Percentiles rank a stretch among this genome's conserved stretches.
phyloP scores from a whole-genome alignment of 169 alveolate genomes.

The Plasmodium vivax region DNA sequence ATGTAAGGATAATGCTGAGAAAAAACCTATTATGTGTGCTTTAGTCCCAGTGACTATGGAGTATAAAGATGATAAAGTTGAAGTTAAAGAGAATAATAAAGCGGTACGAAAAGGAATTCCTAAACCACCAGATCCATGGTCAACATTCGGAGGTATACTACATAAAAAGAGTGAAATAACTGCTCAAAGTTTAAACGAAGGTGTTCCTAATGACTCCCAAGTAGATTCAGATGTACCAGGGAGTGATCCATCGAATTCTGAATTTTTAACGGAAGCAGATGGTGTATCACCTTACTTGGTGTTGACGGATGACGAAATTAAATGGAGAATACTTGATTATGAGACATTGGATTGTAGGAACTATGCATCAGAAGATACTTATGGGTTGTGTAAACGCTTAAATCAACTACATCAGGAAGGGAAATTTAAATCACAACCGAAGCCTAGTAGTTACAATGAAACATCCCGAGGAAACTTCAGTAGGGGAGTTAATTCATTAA shows the following conservation, averaged over 20 bases:
- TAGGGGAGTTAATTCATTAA: neutral
- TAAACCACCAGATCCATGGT: neutral
- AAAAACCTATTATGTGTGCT: neutral
- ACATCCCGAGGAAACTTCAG: neutral
- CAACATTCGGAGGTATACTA: neutral
- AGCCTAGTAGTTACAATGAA: neutral
- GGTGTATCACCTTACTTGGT: too few species aligned
- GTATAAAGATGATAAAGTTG: neutral
- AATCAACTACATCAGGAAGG: neutral
- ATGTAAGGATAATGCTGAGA: neutral
- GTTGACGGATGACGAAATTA: too few species aligned
- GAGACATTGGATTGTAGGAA: neutral
- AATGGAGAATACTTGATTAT: neutral
- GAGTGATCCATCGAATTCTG: neutral
- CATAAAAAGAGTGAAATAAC: neutral
- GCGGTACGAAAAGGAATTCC: too few species aligned
- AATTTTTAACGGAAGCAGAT: too few species aligned
- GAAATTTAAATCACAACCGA: neutral
- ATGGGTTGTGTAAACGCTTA: neutral
- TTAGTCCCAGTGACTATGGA: neutral
- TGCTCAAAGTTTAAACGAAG: neutral
- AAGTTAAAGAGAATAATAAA: neutral
- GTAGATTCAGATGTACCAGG: neutral
- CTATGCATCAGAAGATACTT: neutral
- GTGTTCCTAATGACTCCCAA: neutral